These are phyloP conservation scores for Coemansia sp. DNA, from an alignment of 192 early-diverging fungal genomes.

Conservation along the genomic window DNA sequence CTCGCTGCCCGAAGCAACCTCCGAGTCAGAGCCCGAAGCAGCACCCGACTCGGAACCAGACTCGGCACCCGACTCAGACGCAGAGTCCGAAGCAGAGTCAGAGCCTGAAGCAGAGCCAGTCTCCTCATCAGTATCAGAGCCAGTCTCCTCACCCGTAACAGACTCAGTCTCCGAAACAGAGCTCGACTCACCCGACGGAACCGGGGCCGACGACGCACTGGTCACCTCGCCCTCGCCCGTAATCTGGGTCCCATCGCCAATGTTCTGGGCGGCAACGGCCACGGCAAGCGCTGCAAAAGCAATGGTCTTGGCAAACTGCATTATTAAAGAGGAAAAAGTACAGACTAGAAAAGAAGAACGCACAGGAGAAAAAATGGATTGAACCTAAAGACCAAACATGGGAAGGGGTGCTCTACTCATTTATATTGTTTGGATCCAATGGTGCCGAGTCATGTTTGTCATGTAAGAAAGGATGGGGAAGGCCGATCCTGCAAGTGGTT, in stretches of 20 bases:
- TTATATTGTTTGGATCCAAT: background rate
- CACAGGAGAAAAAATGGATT: slow-evolving; percentile 2
- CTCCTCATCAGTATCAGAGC: background rate
- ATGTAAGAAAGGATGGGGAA: background rate
- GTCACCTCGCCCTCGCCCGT: slow-evolving; percentile 5
- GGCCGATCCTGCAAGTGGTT: background rate
- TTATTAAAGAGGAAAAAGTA: slow-evolving; percentile 14
- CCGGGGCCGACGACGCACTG: background rate
- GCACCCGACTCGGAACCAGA: background rate
- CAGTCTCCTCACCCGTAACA: background rate
- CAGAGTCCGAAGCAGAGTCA: slow-evolving; percentile 1
- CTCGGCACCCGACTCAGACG: background rate
- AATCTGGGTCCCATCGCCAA: slow-evolving; percentile 14
- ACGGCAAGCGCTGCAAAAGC: slow-evolving; percentile 39
- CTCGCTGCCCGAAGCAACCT: background rate
- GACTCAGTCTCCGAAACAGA: background rate
- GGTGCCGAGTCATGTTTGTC: slow-evolving; percentile 1
- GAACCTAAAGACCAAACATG: background rate
- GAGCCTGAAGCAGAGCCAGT: slow-evolving; percentile 1
- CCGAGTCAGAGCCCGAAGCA: background rate
- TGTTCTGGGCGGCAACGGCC: slow-evolving; percentile 40
- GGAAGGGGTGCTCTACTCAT: background rate
- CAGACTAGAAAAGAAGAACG: background rate
- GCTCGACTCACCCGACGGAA: background rate
- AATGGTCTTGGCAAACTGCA: slow-evolving; percentile 52